Base-by-base conservation (phyloP, 225 moss, liverwort and hornwort species). In the Polytrichum commune region DNA sequence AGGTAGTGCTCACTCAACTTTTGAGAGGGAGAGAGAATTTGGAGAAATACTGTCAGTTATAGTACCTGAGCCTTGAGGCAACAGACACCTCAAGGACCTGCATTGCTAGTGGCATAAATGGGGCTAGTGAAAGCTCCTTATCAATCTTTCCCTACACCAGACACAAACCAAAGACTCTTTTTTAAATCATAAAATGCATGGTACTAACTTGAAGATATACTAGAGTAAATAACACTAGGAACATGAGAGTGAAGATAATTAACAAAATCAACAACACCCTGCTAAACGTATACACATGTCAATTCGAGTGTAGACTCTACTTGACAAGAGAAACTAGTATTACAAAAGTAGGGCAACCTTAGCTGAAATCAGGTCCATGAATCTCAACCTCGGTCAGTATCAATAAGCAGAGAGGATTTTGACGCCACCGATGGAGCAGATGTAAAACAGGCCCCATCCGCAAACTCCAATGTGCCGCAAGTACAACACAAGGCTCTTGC, bases 401-500 rank as follows among this genome's bases (percentile, higher is more conserved):
- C 19, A 98, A 84, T 72, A 93, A 74, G 79, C 85, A 89, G 24
- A 79, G 91, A 7, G 93, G 84, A 78, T 91, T 93, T 56, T 82
- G 88, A 69, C 88, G 76, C 98, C 98, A 98, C 72, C 78, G 91
- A 58, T 88, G 79, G 64, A 98, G 89, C 61, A 98, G 83, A 73
- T 89, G 83, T 26, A 82, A 84, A 54, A 93, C 91, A 71, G 98
- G 80, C 60, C 98, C 98, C 77, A 87, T 84, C 63, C 95, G 90
- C 65, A 95, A 87, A 87, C 85, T 90, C 78, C 79, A 86, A 75
- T 98, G 93, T 46, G 91, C 76, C 27, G 98, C 93, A 77, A 98
- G 93, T 29, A 93, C 91, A 70, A 98, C 80, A 83, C 95, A 98
- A 68, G 98, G 98, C 81, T 91, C 93, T 80, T 93, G 91, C 91